Conservation (phyloP, 2,329 filamentous ascomycete species). For the Tricladium varicosporioides region DNA sequence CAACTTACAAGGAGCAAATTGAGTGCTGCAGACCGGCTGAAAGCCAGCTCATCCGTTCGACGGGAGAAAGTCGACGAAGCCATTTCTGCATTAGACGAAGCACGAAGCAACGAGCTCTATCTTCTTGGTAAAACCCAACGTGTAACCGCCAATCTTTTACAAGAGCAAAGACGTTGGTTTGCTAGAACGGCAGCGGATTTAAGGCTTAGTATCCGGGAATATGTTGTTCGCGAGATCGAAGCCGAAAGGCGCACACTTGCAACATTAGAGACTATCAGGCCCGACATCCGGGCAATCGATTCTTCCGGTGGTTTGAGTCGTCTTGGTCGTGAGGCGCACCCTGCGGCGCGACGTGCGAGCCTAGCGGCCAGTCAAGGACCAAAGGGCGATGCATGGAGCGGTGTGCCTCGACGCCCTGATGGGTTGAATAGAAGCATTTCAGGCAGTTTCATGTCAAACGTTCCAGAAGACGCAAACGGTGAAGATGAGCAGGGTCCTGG, state of each 20-base stretch:
- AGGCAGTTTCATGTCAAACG: slow-evolving; percentile 64
- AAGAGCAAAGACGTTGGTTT: slow-evolving; percentile 91
- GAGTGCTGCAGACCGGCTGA: slow-evolving; percentile 83
- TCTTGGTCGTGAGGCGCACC: slow-evolving; percentile 85
- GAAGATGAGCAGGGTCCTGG: slow-evolving; percentile 44
- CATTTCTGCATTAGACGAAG: slow-evolving; percentile 87
- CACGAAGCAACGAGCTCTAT: slow-evolving; percentile 75
- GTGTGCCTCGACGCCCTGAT: slow-evolving; percentile 75
- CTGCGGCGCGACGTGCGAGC: slow-evolving; percentile 67
- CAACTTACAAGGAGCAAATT: slow-evolving; percentile 80
- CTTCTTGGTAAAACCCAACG: slow-evolving; percentile 82
- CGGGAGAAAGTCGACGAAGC: slow-evolving; percentile 97
- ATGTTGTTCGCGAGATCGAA: slow-evolving; percentile 92
- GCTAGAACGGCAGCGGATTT: slow-evolving; percentile 81
- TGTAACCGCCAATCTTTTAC: slow-evolving; percentile 84
- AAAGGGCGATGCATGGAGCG: slow-evolving; percentile 98
- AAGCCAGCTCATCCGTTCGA: slow-evolving; percentile 80
- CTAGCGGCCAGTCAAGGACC: slow-evolving; percentile 88
- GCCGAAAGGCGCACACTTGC: slow-evolving; percentile 88
- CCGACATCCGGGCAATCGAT: slow-evolving; percentile 92
- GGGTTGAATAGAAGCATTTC: slow-evolving; percentile 76
- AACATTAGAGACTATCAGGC: slow-evolving; percentile 87
- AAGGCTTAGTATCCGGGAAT: slow-evolving; percentile 81
- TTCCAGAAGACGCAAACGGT: slow-evolving; percentile 62
- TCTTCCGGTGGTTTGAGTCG: slow-evolving; percentile 84